Conservation (phyloP, 352 stramenopile species). For the Phytophthora cajani region DNA sequence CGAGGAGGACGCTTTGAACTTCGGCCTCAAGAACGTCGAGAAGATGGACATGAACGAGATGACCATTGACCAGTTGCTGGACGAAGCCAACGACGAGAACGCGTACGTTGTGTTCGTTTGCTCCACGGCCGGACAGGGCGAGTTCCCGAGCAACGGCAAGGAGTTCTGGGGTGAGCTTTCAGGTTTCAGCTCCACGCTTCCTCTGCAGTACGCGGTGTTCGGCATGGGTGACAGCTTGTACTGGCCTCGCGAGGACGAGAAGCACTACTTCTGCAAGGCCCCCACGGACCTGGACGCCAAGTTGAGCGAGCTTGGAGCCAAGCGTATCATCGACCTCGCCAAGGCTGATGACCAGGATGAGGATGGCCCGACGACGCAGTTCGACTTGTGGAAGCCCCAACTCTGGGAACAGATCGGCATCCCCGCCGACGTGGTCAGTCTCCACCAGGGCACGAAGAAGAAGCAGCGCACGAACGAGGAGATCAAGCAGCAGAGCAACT, state of each 20-base stretch:
- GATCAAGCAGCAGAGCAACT: conserved; percentile 86
- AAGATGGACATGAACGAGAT: conserved; percentile 90
- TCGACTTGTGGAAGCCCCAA: conserved; percentile 73
- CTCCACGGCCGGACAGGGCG: conserved; percentile 81
- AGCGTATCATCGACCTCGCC: conserved; percentile 56
- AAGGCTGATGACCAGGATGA: conserved; percentile 86
- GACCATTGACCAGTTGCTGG: conserved; percentile 67
- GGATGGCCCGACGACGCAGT: conserved; percentile 78
- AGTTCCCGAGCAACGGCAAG: conserved; percentile 84
- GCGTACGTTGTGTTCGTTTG: conserved; percentile 80
- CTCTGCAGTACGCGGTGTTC: conserved; percentile 81
- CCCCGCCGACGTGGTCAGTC: conserved; percentile 55
- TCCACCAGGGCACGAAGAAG: conserved; percentile 57
- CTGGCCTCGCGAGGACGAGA: conserved; percentile 83
- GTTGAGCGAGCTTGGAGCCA: conserved; percentile 75
- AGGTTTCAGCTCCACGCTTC: conserved; percentile 62
- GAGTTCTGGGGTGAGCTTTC: conserved; percentile 80
- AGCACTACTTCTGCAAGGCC: conserved; percentile 88
- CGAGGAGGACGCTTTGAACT: conserved; percentile 68
- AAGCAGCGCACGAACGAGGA: conserved; percentile 85
- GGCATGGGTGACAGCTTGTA: conserved; percentile 84
- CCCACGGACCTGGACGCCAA: conserved; percentile 75
- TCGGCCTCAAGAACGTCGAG: conserved; percentile 78
- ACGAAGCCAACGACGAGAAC: conserved; percentile 77
- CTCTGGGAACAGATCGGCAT: conserved; percentile 83